These are phyloP conservation scores for Suillus alpinus DNA, from an alignment of 768 basidiomycete species.

Conservation along the genomic window DNA sequence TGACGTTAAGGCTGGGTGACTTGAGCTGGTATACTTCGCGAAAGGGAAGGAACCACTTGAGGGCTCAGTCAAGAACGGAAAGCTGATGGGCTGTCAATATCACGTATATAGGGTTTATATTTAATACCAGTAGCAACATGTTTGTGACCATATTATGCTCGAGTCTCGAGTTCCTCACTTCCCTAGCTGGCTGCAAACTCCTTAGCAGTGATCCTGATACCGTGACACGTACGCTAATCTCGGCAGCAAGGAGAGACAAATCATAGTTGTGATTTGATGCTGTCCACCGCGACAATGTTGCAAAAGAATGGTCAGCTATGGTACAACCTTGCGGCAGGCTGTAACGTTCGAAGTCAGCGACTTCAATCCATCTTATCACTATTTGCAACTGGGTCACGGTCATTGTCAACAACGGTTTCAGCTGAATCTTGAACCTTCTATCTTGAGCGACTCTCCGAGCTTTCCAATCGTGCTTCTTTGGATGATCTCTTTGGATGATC, in stretches of 20 bases:
- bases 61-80: conserved; percentile 55
- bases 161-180: too few species aligned
- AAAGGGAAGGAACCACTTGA: conserved; percentile 41
- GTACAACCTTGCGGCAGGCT: not conserved
- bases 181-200: not conserved
- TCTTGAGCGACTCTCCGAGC: not conserved
- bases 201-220: not conserved
- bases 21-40: conserved; percentile 41
- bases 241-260: not conserved
- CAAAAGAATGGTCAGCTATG: not conserved
- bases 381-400: not conserved
- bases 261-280: not conserved
- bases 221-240: not conserved
- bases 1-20: conserved; percentile 38
- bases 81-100: conserved; percentile 42
- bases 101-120: not conserved
- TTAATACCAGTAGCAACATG: not conserved
- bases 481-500: not conserved
- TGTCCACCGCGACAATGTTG: not conserved
- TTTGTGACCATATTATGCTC: not conserved
- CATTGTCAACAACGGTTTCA: not conserved
- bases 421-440: not conserved
- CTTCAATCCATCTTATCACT: not conserved
- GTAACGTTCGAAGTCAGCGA: not conserved
- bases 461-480: not conserved